A percentile compares a stretch with the other conserved stretches of the same genome.
Conservation (phyloP, 1,284 basidiomycete species). For the Rhodotorula sp. region DNA sequence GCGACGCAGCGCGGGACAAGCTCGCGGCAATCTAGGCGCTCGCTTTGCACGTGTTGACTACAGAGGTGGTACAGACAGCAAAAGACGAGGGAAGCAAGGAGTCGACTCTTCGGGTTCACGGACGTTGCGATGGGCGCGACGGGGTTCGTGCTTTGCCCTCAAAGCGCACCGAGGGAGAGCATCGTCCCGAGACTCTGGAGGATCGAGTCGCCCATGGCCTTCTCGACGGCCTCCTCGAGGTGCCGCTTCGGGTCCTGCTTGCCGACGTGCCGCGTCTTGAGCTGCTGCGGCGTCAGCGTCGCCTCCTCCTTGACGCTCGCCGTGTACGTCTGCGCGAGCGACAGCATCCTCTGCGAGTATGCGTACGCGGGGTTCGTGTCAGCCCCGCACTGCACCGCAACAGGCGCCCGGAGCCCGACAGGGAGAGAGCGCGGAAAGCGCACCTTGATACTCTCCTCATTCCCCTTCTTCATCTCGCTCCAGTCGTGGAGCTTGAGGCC, state of each 20-base stretch:
- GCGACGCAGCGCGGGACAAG: slow-evolving; percentile 11
- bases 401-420: neutral
- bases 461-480: slow-evolving; percentile 75
- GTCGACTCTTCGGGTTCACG: no score
- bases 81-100: no score
- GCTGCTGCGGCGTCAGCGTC: slow-evolving; percentile 81
- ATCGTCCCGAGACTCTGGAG: slow-evolving; percentile 60
- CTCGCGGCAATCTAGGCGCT: slow-evolving; percentile 9
- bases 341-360: slow-evolving; percentile 75
- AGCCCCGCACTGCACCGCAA: neutral
- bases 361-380: neutral
- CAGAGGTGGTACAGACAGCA: neutral
- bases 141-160: no score
- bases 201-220: slow-evolving; percentile 93
- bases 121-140: no score
- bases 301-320: slow-evolving; percentile 96
- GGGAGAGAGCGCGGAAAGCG: slow-evolving; percentile 33
- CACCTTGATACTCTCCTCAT: slow-evolving; percentile 90
- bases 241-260: slow-evolving; percentile 98
- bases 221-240: slow-evolving; percentile 93
- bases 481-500: slow-evolving; percentile 88
- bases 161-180: slow-evolving; percentile 32
- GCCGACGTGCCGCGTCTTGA: slow-evolving; percentile 94
- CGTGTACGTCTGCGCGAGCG: slow-evolving; percentile 86
- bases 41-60: neutral